These are phyloP conservation scores for Lactifluus volemus DNA, from an alignment of 768 basidiomycete species.

Conservation along the genomic window DNA sequence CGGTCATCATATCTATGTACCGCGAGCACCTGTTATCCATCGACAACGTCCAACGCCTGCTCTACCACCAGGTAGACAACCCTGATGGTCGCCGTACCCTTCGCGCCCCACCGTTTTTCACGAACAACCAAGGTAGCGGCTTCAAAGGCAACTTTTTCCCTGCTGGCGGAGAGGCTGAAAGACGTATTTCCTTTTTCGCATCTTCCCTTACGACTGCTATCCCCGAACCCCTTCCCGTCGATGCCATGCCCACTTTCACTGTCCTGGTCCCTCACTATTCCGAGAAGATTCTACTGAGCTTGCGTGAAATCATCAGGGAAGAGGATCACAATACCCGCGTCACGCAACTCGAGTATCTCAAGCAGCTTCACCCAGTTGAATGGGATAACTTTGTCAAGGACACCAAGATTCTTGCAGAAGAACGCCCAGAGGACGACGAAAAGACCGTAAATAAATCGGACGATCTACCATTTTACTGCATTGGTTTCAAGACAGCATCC, in stretches of 20 bases:
- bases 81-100: slow-evolving; percentile 85
- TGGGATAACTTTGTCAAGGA: slow-evolving; percentile 99
- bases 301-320: slow-evolving; percentile 97
- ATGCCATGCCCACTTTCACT: slow-evolving; percentile 99
- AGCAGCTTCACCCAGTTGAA: slow-evolving; percentile 95
- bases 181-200: slow-evolving; percentile 97
- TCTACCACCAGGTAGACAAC: slow-evolving; percentile 94
- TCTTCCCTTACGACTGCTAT: slow-evolving; percentile 94
- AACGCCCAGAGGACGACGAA: slow-evolving; percentile 57
- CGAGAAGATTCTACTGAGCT: slow-evolving; percentile 93
- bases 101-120: slow-evolving; percentile 97
- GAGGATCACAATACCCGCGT: slow-evolving; percentile 96
- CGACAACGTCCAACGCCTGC: slow-evolving; percentile 92
- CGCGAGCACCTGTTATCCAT: slow-evolving; percentile 96
- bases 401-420: slow-evolving; percentile 96
- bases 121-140: slow-evolving; percentile 69
- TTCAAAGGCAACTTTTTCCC: slow-evolving; percentile 88
- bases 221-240: slow-evolving; percentile 91
- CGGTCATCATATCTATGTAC: slow-evolving; percentile 99
- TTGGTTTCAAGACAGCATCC: slow-evolving; percentile 98
- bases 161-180: slow-evolving; percentile 86
- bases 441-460: slow-evolving; percentile 65
- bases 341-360: slow-evolving; percentile 94
- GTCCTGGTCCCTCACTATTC: slow-evolving; percentile 98
- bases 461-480: slow-evolving; percentile 97